phyloP scores from a whole-genome alignment of 306 rosid species.

The Pterocarpus macrocarpus region DNA sequence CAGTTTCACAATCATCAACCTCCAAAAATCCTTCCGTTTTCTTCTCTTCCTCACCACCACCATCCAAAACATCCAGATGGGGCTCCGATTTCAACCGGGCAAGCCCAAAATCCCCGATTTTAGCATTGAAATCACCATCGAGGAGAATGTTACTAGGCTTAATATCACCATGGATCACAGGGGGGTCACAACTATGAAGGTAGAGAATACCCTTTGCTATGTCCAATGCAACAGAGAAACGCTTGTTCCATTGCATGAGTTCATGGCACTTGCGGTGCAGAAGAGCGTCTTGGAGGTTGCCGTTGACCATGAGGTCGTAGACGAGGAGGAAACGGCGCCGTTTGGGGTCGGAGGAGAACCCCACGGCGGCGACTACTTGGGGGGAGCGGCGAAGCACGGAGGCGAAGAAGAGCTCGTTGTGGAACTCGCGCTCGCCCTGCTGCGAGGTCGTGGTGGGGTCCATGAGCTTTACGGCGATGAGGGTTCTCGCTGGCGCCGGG shows the following conservation, averaged over 20 bases:
- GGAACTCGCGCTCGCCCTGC: conserved; percentile 94
- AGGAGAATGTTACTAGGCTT: conserved; percentile 90
- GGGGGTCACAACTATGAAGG: conserved; percentile 81
- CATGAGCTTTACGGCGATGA: conserved; percentile 89
- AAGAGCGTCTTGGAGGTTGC: conserved; percentile 92
- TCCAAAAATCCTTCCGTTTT: conserved; percentile 51
- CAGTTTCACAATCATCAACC: conserved; percentile 76
- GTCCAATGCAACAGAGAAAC: conserved; percentile 59
- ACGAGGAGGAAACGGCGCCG: conserved; percentile 80
- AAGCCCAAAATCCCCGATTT: conserved; percentile 87
- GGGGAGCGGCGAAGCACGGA: conserved; percentile 62
- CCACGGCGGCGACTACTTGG: conserved; percentile 64
- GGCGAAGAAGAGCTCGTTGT: conserved; percentile 90
- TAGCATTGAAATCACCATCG: conserved; percentile 63
- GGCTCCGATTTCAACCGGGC: conserved; percentile 69
- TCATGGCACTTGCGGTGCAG: conserved; percentile 73
- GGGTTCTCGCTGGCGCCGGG: conserved; percentile 49
- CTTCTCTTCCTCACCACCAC: conserved; percentile 41
- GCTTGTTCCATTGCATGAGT: conserved; percentile 71
- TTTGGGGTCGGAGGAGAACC: conserved; percentile 80
- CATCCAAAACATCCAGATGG: conserved; percentile 46
- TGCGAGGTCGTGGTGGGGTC: conserved; percentile 66
- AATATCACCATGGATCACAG: conserved; percentile 86
- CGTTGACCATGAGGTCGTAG: conserved; percentile 81
- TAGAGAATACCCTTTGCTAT: conserved; percentile 72